Evolutionary conservation across 176 grass and related monocot genomes (phyloP), one percentile per base, ranked within the genome.

Genomic region (Carex littledalei): DNA sequence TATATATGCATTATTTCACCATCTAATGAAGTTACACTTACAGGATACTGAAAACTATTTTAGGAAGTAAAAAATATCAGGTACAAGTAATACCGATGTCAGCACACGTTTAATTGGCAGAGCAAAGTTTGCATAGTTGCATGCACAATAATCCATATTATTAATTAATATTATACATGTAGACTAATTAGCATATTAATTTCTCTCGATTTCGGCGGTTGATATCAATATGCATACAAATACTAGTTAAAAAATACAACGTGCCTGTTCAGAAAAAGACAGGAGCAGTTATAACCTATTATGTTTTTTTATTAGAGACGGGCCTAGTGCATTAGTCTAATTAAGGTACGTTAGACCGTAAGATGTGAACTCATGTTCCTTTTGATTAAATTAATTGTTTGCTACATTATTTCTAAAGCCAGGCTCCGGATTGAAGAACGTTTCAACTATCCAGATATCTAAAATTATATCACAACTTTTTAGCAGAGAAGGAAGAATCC

Each of bases 311-410:
- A 81, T 45, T 37, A 21, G 21, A 7, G 35, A 45, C 17, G 32
- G 16, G 16, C 32, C 31, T 35, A 45, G 14, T 45, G 12, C 56
- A 81, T 62, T 81, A 64, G 2, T 81, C 1, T 54, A 53, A 11
- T 22, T 20, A 62, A 81, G 29, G 6, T 9, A 41, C 59, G 15
- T 81, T 45, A 54, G 20, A 63, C n/a, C n/a, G 11, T 20, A 81
- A 81, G 57, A 81, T 81, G 55, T 62, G 57, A 83, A 83, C 63
- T 67, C 34, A 83, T 83, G 59, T 65, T 83, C 37, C 61, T 43
- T 43, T 29, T 29, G 13, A 83, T 21, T 80, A 80, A 63, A 81
- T 81, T 20, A 21, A 58, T 12, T 81, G 1, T 2, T 81, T 81
- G 18, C 37, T 54, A 47, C 7, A 20, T 77, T 13, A 50, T 77